Evolutionary conservation across 2,329 filamentous ascomycete species (phyloP).

Genomic region (Coniella vitis): DNA sequence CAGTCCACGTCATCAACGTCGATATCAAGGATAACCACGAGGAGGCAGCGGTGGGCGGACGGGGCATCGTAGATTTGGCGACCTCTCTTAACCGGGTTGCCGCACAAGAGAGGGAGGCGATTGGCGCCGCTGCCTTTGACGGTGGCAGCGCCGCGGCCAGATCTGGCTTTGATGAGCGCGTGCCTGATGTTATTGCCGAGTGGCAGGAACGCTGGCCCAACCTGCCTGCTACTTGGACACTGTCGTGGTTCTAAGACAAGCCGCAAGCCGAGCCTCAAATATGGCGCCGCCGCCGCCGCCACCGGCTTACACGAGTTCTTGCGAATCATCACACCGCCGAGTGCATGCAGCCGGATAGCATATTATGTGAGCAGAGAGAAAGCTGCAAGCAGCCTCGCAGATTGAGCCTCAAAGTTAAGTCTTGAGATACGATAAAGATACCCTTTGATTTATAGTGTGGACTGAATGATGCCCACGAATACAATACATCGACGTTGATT

Average conservation of each 20-base stretch:
- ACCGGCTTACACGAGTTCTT: no score
- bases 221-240: conserved; percentile 84
- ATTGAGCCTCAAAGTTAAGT: no score
- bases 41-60: conserved; percentile 83
- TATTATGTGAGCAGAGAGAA: no score
- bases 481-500: no score
- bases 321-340: no score
- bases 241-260: conserved; percentile 74
- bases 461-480: no score
- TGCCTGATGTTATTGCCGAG: conserved; percentile 81
- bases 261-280: background rate
- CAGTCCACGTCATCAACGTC: conserved; percentile 96
- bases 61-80: conserved; percentile 87
- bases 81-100: conserved; percentile 77
- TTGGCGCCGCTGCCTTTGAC: conserved; percentile 62
- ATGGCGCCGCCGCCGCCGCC: no score
- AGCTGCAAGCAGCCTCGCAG: no score
- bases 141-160: conserved; percentile 60
- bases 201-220: conserved; percentile 97
- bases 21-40: conserved; percentile 99
- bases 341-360: no score
- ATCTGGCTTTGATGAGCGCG: conserved; percentile 80
- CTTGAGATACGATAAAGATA: no score
- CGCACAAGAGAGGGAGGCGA: conserved; percentile 62
- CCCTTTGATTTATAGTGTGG: no score